These are phyloP conservation scores for Ceratocystis huliohia DNA, from an alignment of 2,329 filamentous ascomycete genomes.

Conservation along the genomic window DNA sequence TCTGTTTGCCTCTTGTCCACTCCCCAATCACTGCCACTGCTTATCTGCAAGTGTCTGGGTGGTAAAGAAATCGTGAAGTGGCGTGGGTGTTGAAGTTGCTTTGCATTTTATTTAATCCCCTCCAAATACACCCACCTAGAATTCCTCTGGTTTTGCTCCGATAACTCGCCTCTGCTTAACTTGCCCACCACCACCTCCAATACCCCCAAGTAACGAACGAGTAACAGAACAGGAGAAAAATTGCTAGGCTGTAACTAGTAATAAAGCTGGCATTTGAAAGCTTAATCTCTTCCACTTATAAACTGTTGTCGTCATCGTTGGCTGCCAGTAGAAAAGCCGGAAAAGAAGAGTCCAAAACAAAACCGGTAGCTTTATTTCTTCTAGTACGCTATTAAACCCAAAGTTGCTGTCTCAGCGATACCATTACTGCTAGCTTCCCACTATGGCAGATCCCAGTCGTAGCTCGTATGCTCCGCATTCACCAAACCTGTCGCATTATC, in stretches of 20 bases:
- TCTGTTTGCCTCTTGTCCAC: neutral
- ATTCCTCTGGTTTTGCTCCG: neutral
- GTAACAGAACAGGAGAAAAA: neutral
- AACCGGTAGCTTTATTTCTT: neutral
- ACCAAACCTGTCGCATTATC: constrained; percentile 3
- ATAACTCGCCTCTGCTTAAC: neutral
- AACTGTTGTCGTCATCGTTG: neutral
- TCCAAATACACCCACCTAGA: no score
- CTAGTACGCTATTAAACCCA: neutral
- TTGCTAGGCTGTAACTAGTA: neutral
- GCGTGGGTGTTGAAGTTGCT: neutral
- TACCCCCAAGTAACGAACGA: neutral
- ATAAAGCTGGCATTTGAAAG: neutral
- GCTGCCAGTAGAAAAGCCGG: neutral
- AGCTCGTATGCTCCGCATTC: neutral
- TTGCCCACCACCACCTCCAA: neutral
- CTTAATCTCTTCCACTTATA: neutral
- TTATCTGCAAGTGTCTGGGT: neutral
- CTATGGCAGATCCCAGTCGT: constrained; percentile 6
- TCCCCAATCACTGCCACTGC: neutral
- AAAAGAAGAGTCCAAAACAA: neutral
- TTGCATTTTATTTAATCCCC: neutral
- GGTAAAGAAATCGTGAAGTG: neutral
- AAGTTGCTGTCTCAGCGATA: neutral
- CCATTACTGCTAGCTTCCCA: neutral